A percentile compares a stretch with the other conserved stretches of the same genome.
These are phyloP conservation scores for Cladosporium colombiae DNA, from an alignment of 2,329 filamentous ascomycete species.

Conservation along the genomic window DNA sequence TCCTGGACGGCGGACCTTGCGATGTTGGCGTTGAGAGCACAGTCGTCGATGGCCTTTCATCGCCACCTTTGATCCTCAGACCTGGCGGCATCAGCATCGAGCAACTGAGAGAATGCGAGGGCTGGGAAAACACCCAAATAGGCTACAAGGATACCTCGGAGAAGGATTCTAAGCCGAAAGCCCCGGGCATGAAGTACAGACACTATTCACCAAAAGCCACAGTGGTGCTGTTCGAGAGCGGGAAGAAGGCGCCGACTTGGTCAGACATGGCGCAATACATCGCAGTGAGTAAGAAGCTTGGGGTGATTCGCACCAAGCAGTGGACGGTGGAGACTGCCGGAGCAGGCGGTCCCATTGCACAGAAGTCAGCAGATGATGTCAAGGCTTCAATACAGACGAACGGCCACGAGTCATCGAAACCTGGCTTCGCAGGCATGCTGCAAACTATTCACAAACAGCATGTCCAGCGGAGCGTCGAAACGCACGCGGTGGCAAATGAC, in stretches of 20 bases:
- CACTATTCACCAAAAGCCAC: slow-evolving; percentile 91
- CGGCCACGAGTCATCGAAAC: slow-evolving; percentile 28
- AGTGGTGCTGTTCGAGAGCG: slow-evolving; percentile 69
- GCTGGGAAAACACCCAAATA: slow-evolving; percentile 77
- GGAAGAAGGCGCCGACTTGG: slow-evolving; percentile 33
- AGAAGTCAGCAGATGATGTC: background rate
- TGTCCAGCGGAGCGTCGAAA: slow-evolving; percentile 4
- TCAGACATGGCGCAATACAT: slow-evolving; percentile 36
- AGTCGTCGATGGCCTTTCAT: slow-evolving; percentile 84
- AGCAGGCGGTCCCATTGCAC: background rate
- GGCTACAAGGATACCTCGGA: slow-evolving; percentile 78
- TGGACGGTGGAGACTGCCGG: slow-evolving; percentile 32
- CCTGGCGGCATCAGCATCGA: slow-evolving; percentile 87
- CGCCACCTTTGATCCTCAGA: slow-evolving; percentile 77
- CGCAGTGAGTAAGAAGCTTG: slow-evolving; percentile 35
- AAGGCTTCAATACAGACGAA: background rate
- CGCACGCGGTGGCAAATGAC: slow-evolving; percentile 2
- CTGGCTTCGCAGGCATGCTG: slow-evolving; percentile 33
- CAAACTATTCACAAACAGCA: slow-evolving; percentile 19
- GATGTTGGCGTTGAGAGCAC: slow-evolving; percentile 93
- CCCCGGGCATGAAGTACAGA: slow-evolving; percentile 98
- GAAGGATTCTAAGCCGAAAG: slow-evolving; percentile 67
- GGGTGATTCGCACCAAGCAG: slow-evolving; percentile 42
- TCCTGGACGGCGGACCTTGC: slow-evolving; percentile 86
- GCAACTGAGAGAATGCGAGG: slow-evolving; percentile 68